phyloP scores from a whole-genome alignment of 495 filamentous ascomycete species.

The Lasiosphaeria ovina region DNA sequence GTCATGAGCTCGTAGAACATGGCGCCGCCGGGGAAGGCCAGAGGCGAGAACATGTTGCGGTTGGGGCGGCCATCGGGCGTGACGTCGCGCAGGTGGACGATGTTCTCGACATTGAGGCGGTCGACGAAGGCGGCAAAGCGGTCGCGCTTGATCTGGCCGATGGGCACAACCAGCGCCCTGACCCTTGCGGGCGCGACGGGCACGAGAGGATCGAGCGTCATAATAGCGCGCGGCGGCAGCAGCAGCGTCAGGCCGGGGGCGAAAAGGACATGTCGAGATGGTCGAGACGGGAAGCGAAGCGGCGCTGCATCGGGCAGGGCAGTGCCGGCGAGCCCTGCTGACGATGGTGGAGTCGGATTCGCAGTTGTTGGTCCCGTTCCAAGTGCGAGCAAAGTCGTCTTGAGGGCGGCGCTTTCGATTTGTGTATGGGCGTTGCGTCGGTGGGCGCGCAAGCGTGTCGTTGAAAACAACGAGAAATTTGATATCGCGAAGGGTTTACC shows the following conservation, averaged over 20 bases:
- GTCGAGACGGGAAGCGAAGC: neutral
- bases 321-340: neutral
- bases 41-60: slow-evolving; percentile 92
- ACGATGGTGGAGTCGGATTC: neutral
- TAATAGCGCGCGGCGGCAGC: slow-evolving; percentile 49
- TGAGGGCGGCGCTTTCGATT: no score
- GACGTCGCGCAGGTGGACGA: slow-evolving; percentile 86
- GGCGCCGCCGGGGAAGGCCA: slow-evolving; percentile 84
- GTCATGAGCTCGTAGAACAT: slow-evolving; percentile 89
- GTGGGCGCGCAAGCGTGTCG: no score
- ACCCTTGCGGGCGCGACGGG: slow-evolving; percentile 87
- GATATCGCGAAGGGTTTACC: no score
- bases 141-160: slow-evolving; percentile 79
- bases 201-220: slow-evolving; percentile 83
- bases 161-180: slow-evolving; percentile 75
- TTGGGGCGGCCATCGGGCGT: slow-evolving; percentile 84
- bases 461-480: no score
- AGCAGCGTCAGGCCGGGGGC: slow-evolving; percentile 12
- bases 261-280: slow-evolving; percentile 25
- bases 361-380: neutral
- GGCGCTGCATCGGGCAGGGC: slow-evolving; percentile 13
- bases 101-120: slow-evolving; percentile 73
- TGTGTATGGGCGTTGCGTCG: no score
- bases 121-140: slow-evolving; percentile 77
- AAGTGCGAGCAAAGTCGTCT: no score